Base-by-base conservation (phyloP, 495 filamentous ascomycete genomes). In the Xylaria scruposa region DNA sequence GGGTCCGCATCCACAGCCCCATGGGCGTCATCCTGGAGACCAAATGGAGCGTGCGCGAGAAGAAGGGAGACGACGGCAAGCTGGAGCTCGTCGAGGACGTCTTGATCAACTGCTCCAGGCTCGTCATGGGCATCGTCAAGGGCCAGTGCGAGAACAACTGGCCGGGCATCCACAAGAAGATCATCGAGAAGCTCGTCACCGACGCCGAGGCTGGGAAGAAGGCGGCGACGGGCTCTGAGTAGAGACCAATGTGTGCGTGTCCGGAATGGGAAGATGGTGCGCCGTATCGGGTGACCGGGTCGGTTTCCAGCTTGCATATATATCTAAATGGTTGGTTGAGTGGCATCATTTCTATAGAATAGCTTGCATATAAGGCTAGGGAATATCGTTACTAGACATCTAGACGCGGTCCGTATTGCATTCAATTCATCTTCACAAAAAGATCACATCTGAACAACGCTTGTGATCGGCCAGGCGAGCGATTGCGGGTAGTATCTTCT, bases 11-110 rank as follows among this genome's bases (percentile, higher is more conserved):
- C 64, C 74, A 73, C n/a, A 82, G 81, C 53, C 85, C 85, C 13
- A 56, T 86, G 72, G 76, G 77, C 21, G 77, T 85, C 36, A 79
- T 82, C 6, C 83, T 85, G 84, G 85, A 86, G 65, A 85, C 82
- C 24, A 33, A 72, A 19, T 86, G 85, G 85, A 75, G 74, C 63
- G 70, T 86, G 15, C 51, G 70, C 54, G 78, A 77, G 70, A 61
- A 58, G 49, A 64, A 60, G 38, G 70, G 15, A 8, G 70, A 74
- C 15, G 70, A 74, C 15, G 76, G 61, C 0, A 70, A 24, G 26
- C 67, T 78, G 62, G 77, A 83, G 73, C 70, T 85, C 65, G 73
- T 84, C 47, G 83, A 85, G 65, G 77, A 79, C 13, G 75, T 82
- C 26, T 71, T 68, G 19, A 83, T 86, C 47, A 74, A 56, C 8